Percentiles rank a stretch among this genome's conserved stretches.
Evolutionary conservation across 495 filamentous ascomycete genomes (phyloP).

Genomic region (Penicillium longicatenatum): DNA sequence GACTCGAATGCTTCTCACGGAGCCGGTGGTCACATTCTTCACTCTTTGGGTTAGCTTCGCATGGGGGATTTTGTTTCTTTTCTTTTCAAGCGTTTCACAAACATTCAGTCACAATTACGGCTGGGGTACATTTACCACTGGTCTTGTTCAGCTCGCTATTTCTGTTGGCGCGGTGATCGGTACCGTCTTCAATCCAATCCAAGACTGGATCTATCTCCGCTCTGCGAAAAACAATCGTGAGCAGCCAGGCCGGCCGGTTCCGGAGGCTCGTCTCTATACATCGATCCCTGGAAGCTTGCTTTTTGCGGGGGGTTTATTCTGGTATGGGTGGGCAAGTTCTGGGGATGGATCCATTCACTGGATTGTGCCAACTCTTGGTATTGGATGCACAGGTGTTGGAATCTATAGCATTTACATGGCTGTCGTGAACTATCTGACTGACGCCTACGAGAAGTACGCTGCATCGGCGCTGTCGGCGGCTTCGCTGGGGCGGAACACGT

Average conservation of each 20-base stretch:
- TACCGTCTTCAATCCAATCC: conserved; percentile 42
- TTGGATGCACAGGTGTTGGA: conserved; percentile 37
- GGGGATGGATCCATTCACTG: conserved; percentile 42
- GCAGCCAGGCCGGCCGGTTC: conserved; percentile 33
- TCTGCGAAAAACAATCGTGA: conserved; percentile 31
- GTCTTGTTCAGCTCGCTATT: conserved; percentile 44
- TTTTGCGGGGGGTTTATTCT: conserved; percentile 43
- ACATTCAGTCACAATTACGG: conserved; percentile 41
- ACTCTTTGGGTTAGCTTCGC: conserved; percentile 55
- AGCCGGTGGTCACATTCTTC: conserved; percentile 55
- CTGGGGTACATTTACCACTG: conserved; percentile 36
- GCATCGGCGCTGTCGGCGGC: conserved; percentile 67
- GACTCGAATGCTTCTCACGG: conserved; percentile 50
- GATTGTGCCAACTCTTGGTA: conserved; percentile 44
- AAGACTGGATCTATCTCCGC: conserved; percentile 40
- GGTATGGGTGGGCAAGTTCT: conserved; percentile 43
- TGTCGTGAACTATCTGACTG: conserved; percentile 67
- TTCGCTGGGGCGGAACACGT: conserved; percentile 43
- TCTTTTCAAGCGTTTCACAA: conserved; percentile 43
- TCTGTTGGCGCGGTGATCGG: conserved; percentile 44
- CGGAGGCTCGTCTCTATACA: conserved; percentile 45
- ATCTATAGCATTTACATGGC: conserved; percentile 55
- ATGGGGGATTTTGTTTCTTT: conserved; percentile 55
- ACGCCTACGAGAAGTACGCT: conserved; percentile 70
- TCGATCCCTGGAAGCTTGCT: conserved; percentile 43